Conservation (phyloP, 2,329 filamentous ascomycete genomes). For the Herpotrichia juniperi region DNA sequence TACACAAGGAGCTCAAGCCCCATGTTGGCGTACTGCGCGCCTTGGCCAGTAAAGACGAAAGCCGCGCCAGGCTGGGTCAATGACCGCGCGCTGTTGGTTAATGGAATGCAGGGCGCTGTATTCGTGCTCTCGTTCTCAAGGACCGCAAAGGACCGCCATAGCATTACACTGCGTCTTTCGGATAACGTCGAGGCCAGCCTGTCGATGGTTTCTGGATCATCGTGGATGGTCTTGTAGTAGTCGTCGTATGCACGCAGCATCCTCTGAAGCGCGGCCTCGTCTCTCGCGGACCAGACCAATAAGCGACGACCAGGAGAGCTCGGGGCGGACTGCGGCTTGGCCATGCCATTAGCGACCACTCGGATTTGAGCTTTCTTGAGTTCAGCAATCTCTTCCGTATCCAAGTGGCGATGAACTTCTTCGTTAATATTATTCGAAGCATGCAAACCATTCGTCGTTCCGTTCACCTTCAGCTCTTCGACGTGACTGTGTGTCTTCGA, state of each 20-base stretch:
- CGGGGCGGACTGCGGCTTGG: too few species aligned
- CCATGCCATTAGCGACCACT: too few species aligned
- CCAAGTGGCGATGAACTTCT: too few species aligned
- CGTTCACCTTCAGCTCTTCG: too few species aligned
- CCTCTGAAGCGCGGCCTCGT: not conserved
- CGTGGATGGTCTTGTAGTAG: not conserved
- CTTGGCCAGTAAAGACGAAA: slow-evolving; percentile 50
- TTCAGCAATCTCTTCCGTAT: too few species aligned
- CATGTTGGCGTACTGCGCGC: slow-evolving; percentile 50
- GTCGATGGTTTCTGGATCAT: not conserved
- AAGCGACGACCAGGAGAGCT: too few species aligned
- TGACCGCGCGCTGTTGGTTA: too few species aligned
- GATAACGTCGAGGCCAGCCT: not conserved
- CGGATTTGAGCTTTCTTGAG: too few species aligned
- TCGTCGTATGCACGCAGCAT: not conserved
- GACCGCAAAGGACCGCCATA: not conserved
- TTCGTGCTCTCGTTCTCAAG: not conserved
- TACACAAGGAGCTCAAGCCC: slow-evolving; percentile 39
- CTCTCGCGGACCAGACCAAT: not conserved
- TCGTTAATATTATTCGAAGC: too few species aligned
- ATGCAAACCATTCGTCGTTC: too few species aligned
- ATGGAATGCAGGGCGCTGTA: not conserved
- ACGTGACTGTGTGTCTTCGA: too few species aligned
- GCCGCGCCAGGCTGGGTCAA: not conserved
- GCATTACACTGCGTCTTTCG: not conserved